Conservation (phyloP, 129 eudicot genomes). For the Flaveria sonorensis region DNA sequence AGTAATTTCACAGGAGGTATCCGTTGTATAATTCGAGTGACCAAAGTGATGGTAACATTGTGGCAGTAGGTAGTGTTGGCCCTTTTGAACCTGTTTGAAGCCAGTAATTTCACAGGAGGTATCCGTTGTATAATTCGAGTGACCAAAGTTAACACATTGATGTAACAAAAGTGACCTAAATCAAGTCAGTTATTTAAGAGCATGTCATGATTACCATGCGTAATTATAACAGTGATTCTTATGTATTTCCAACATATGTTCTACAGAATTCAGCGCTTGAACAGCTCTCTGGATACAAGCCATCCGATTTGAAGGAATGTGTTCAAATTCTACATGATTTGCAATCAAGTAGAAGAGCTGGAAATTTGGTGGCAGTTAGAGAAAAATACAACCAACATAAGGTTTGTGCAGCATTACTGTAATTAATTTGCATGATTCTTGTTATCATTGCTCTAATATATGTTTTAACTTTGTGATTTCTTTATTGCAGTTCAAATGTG, state of each 20-base stretch:
- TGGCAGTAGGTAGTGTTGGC: too few species aligned
- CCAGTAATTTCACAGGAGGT: too few species aligned
- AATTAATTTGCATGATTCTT: neutral
- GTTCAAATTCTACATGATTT: slow-evolving; percentile 60
- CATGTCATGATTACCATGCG: too few species aligned
- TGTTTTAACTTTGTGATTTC: slow-evolving; percentile 7
- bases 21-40: too few species aligned
- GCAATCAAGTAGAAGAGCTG: slow-evolving; percentile 63
- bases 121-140: too few species aligned
- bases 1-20: too few species aligned
- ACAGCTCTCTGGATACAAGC: slow-evolving; percentile 53
- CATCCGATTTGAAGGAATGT: slow-evolving; percentile 69
- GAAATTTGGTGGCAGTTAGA: slow-evolving; percentile 58
- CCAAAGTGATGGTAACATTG: too few species aligned
- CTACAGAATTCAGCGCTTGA: slow-evolving; percentile 52
- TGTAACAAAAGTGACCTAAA: too few species aligned
- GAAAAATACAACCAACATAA: slow-evolving; percentile 72
- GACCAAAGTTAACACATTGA: too few species aligned
- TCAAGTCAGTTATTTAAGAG: too few species aligned
- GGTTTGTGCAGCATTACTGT: slow-evolving; percentile 40
- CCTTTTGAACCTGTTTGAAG: too few species aligned
- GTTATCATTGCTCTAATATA: neutral
- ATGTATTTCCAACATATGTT: neutral
- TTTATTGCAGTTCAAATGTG: slow-evolving; percentile 61
- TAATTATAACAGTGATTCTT: neutral